These are phyloP conservation scores for Limonium bicolor DNA, from an alignment of 148 eudicot species.

Conservation along the genomic window DNA sequence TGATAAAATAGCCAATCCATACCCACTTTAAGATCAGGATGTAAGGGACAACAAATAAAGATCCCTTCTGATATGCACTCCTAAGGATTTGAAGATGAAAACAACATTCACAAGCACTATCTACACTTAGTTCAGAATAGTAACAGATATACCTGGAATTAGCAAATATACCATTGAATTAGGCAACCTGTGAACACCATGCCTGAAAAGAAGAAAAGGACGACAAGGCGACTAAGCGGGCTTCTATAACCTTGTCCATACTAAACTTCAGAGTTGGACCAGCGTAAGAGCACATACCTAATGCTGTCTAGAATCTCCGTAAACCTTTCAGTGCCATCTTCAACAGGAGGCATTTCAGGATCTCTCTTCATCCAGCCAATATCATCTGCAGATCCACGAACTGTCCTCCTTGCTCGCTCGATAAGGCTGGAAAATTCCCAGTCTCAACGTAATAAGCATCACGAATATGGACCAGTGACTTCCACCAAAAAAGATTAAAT, in stretches of 20 bases:
- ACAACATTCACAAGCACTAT: not conserved
- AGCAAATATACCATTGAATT: slow-evolving; percentile 74
- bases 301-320: slow-evolving; percentile 78
- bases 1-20: too few species aligned
- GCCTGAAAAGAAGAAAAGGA: slow-evolving; percentile 35
- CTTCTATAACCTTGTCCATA: slow-evolving; percentile 1
- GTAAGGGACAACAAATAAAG: too few species aligned
- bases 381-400: slow-evolving; percentile 94
- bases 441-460: too few species aligned
- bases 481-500: too few species aligned
- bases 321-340: slow-evolving; percentile 89
- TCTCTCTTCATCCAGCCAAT: slow-evolving; percentile 92
- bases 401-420: slow-evolving; percentile 69
- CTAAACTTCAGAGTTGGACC: not conserved
- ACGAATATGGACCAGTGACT: too few species aligned
- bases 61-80: too few species aligned
- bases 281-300: slow-evolving; percentile 28
- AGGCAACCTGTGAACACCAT: slow-evolving; percentile 90
- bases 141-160: slow-evolving; percentile 59
- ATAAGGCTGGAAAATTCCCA: too few species aligned
- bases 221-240: slow-evolving; percentile 2
- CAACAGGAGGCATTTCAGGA: slow-evolving; percentile 74
- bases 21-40: too few species aligned
- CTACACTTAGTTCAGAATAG: not conserved
- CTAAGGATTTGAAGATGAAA: too few species aligned